Evolutionary conservation across 352 stramenopile genomes (phyloP).

Genomic region (Nothophytophthora sp.): DNA sequence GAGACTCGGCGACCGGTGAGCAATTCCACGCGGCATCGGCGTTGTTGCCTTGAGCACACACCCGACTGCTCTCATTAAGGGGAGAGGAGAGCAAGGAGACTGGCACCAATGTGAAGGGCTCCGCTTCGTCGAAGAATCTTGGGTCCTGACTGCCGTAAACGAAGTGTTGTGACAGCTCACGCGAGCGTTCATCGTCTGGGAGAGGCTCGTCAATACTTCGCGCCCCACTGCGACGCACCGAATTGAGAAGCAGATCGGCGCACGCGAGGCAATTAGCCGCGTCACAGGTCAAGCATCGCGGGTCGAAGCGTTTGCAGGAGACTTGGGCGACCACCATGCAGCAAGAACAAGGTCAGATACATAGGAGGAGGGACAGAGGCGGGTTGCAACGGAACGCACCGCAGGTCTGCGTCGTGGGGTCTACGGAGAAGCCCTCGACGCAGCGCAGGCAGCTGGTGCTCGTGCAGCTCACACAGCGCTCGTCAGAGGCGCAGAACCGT

Average conservation of each 20-base stretch:
- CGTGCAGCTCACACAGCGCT: constrained; percentile 89
- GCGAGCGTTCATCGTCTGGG: constrained; percentile 86
- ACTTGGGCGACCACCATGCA: constrained; percentile 28
- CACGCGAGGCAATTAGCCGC: constrained; percentile 81
- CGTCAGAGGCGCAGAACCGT: constrained; percentile 70
- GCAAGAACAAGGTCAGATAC: background rate
- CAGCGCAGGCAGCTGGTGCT: constrained; percentile 81
- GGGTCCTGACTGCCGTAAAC: constrained; percentile 91
- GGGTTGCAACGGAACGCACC: constrained; percentile 30
- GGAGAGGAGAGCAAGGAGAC: constrained; percentile 6
- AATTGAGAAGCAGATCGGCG: constrained; percentile 90
- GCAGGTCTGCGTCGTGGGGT: constrained; percentile 65
- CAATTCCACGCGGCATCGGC: constrained; percentile 75
- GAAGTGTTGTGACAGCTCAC: constrained; percentile 90
- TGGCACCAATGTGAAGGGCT: constrained; percentile 70
- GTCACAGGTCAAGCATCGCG: constrained; percentile 90
- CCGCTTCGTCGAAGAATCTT: constrained; percentile 92
- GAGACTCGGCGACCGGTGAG: constrained; percentile 39
- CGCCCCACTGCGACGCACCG: constrained; percentile 87
- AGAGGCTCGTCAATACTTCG: constrained; percentile 66
- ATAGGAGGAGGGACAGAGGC: too few relatives aligned
- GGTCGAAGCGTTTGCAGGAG: constrained; percentile 88
- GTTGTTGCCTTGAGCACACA: constrained; percentile 62
- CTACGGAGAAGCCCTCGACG: constrained; percentile 85
- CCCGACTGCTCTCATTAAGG: constrained; percentile 58